phyloP scores from a whole-genome alignment of 2,329 filamentous ascomycete genomes.

The Knufia fluminis region DNA sequence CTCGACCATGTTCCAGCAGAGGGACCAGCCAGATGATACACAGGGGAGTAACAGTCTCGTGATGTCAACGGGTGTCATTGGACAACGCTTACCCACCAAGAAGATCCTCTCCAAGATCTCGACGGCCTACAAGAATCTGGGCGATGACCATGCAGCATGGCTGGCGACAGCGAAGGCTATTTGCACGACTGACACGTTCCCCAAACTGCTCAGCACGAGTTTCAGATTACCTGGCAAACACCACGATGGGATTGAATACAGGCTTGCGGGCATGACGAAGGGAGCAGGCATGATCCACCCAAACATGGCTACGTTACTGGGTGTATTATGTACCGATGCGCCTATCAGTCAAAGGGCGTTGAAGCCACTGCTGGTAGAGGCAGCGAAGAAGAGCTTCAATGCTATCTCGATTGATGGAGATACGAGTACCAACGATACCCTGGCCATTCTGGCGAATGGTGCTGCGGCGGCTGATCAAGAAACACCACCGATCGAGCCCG shows the following conservation, averaged over 20 bases:
- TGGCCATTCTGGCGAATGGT: conserved; percentile 90
- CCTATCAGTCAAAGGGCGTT: conserved; percentile 63
- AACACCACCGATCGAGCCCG: conserved; percentile 29
- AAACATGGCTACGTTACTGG: conserved; percentile 94
- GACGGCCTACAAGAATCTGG: conserved; percentile 60
- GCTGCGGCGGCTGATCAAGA: conserved; percentile 67
- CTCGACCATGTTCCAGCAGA: conserved; percentile 53
- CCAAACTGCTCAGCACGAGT: conserved; percentile 77
- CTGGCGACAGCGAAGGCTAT: conserved; percentile 78
- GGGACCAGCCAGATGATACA: conserved; percentile 26
- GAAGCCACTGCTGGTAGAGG: conserved; percentile 59
- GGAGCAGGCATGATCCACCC: conserved; percentile 98
- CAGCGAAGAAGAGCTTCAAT: conserved; percentile 84
- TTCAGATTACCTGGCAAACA: conserved; percentile 76
- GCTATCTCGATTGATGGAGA: conserved; percentile 95
- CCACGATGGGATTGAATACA: conserved; percentile 52
- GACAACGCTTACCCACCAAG: conserved; percentile 80
- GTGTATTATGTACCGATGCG: conserved; percentile 84
- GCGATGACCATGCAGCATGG: conserved; percentile 75
- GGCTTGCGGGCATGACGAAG: conserved; percentile 91
- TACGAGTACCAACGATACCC: conserved; percentile 94
- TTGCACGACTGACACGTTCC: conserved; percentile 97
- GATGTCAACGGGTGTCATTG: conserved; percentile 98
- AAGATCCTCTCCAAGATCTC: conserved; percentile 83
- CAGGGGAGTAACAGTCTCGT: conserved; percentile 63